These are phyloP conservation scores for Fusarium transvaalense DNA, from an alignment of 2,329 filamentous ascomycete species.

Conservation along the genomic window DNA sequence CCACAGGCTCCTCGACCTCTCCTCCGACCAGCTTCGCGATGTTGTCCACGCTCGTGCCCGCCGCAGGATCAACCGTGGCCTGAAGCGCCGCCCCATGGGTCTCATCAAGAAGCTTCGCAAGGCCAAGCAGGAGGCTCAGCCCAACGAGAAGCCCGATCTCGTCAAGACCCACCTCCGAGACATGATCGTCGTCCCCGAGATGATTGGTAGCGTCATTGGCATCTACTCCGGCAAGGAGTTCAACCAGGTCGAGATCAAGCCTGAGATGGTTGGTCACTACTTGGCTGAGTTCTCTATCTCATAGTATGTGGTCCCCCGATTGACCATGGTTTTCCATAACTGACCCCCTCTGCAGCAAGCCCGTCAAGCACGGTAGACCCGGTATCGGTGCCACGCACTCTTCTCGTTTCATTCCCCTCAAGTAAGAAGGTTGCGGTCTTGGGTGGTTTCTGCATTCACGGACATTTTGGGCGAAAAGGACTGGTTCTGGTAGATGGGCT, in stretches of 20 bases:
- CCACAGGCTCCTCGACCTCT: constrained; percentile 94
- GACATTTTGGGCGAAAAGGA: constrained; percentile 69
- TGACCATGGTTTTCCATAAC: constrained; percentile 43
- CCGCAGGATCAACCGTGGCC: constrained; percentile 98
- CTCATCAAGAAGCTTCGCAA: constrained; percentile 99
- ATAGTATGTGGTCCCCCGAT: constrained; percentile 77
- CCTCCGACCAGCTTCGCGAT: constrained; percentile 98
- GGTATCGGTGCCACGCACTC: constrained; percentile 99
- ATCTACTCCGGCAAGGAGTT: constrained; percentile 99
- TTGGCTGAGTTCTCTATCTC: constrained; percentile 99
- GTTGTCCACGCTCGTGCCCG: constrained; percentile 99
- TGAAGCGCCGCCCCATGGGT: constrained; percentile 99
- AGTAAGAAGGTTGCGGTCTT: constrained; percentile 80
- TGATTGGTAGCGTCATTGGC: constrained; percentile 98
- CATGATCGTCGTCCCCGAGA: constrained; percentile 99
- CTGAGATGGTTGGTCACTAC: constrained; percentile 99
- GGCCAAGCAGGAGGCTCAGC: constrained; percentile 98
- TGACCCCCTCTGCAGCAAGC: constrained; percentile 79
- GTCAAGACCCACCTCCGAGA: constrained; percentile 99
- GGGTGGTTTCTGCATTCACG: constrained; percentile 70
- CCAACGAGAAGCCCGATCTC: constrained; percentile 99
- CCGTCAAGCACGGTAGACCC: constrained; percentile 99
- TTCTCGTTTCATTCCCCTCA: constrained; percentile 99
- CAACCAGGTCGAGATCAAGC: constrained; percentile 99
- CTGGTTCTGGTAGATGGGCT: constrained; percentile 65